These are phyloP conservation scores for Lepiota brunneoincarnata DNA, from an alignment of 768 basidiomycete species.

Conservation along the genomic window DNA sequence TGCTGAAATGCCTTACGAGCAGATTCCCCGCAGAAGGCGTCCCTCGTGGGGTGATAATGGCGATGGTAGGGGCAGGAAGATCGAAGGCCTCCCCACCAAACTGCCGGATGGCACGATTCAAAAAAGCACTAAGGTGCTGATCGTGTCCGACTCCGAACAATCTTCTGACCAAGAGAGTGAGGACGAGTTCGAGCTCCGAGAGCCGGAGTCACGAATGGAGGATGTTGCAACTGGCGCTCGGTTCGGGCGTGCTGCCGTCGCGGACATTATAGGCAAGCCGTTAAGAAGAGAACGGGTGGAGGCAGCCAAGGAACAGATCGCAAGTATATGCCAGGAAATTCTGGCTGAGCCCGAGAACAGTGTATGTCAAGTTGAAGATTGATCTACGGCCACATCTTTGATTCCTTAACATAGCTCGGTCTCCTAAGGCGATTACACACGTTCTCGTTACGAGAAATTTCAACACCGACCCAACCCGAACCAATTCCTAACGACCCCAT, in stretches of 20 bases:
- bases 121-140: conserved; percentile 43
- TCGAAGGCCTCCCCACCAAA: conserved; percentile 80
- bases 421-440: conserved; percentile 86
- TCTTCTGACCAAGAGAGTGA: conserved; percentile 27
- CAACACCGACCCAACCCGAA: conserved; percentile 63
- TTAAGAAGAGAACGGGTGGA: conserved; percentile 68
- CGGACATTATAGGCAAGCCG: conserved; percentile 63
- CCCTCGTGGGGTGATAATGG: conserved; percentile 44
- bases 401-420: conserved; percentile 57
- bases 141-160: conserved; percentile 17
- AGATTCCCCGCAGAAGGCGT: conserved; percentile 49
- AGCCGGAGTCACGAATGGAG: conserved; percentile 39
- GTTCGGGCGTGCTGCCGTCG: conserved; percentile 81
- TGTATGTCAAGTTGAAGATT: conserved; percentile 43
- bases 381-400: conserved; percentile 1
- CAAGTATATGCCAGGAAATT: conserved; percentile 90
- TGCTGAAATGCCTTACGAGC: conserved; percentile 75
- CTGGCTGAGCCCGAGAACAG: conserved; percentile 93
- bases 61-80: conserved; percentile 22
- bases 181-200: conserved; percentile 25
- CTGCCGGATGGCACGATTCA: conserved; percentile 71
- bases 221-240: conserved; percentile 82
- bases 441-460: conserved; percentile 78
- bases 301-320: conserved; percentile 91
- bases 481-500: conserved; percentile 75